Percentiles rank a stretch among this genome's conserved stretches.
Conservation (phyloP, 305 asterid species). For the Fraxinus velutina region DNA sequence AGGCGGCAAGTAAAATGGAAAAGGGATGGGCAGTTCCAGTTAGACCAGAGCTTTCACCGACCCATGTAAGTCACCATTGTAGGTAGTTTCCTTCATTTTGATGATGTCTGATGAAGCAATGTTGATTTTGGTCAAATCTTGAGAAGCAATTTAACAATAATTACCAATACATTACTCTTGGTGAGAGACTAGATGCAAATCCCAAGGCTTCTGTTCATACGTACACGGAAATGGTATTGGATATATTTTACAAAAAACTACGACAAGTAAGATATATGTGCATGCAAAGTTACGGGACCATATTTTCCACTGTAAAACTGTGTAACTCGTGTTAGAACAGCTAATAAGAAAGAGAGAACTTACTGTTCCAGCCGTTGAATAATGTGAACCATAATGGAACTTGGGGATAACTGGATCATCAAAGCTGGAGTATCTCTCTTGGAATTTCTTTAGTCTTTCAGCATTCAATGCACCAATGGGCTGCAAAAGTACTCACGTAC, state of each 20-base stretch:
- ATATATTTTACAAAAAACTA: constrained; percentile 14
- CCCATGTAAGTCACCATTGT: neutral
- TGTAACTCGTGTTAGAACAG: neutral
- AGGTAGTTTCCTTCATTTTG: neutral
- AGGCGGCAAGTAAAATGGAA: constrained; percentile 10
- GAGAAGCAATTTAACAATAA: neutral
- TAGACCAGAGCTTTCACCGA: constrained; percentile 1
- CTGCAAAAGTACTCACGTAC: constrained; percentile 43
- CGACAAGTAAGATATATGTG: neutral
- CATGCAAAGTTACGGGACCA: neutral
- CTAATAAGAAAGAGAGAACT: constrained; percentile 25
- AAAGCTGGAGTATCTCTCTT: constrained; percentile 92
- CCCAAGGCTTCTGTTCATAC: constrained; percentile 15
- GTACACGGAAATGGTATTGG: neutral
- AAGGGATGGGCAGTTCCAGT: neutral
- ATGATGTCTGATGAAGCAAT: constrained; percentile 7
- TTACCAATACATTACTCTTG: neutral
- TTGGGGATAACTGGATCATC: constrained; percentile 93
- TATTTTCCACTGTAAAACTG: neutral
- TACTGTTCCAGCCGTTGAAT: constrained; percentile 98
- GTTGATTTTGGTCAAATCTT: constrained; percentile 2
- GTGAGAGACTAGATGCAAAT: constrained; percentile 15
- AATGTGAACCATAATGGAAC: constrained; percentile 97
- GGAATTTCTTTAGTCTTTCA: constrained; percentile 77
- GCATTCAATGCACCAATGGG: constrained; percentile 92